Evolutionary conservation across 106 monocot species (phyloP).

Genomic region (Acanthochlamys bracteata): DNA sequence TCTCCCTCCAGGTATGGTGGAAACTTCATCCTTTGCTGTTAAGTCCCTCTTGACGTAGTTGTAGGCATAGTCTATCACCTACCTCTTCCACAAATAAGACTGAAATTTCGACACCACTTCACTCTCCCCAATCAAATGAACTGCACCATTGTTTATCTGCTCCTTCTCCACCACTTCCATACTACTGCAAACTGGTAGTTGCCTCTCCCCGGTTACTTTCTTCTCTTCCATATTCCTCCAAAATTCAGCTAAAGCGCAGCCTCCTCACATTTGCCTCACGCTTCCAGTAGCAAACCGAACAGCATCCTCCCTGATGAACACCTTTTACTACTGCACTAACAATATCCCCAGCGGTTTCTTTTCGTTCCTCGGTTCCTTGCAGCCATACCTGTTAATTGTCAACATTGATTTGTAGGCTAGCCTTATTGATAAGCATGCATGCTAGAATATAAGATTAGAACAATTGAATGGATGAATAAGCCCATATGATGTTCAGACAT

Average conservation of each 20-base stretch:
- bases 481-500: too few relatives aligned
- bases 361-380: constrained; percentile 21
- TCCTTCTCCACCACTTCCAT: constrained; percentile 16
- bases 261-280: neutral
- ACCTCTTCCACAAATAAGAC: constrained; percentile 18
- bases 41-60: constrained; percentile 30
- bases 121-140: constrained; percentile 31
- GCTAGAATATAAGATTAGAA: too few relatives aligned
- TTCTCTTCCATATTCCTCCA: neutral
- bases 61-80: constrained; percentile 29
- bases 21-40: constrained; percentile 22
- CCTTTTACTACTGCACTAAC: constrained; percentile 13
- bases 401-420: too few relatives aligned
- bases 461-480: too few relatives aligned
- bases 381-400: constrained; percentile 12
- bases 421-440: too few relatives aligned
- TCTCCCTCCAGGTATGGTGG: constrained; percentile 19
- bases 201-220: neutral
- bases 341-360: constrained; percentile 6
- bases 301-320: constrained; percentile 9
- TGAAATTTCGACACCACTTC: constrained; percentile 20
- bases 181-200: too few relatives aligned
- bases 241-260: too few relatives aligned
- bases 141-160: constrained; percentile 22
- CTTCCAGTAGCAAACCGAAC: neutral